Base-by-base conservation (phyloP, 768 basidiomycete genomes). In the Leccinum incarnatum region DNA sequence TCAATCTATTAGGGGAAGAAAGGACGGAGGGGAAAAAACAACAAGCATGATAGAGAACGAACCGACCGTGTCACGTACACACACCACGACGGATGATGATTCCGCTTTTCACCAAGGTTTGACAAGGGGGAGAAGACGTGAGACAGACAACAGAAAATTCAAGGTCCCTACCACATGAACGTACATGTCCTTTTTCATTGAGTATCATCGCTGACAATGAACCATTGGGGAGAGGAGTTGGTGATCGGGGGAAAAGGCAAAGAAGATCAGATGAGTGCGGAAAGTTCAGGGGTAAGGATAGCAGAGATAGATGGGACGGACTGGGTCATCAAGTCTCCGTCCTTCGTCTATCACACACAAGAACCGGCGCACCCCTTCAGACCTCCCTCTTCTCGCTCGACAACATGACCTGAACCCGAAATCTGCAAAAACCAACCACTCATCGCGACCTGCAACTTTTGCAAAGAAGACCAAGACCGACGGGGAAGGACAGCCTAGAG, bases 401-500 rank as follows among this genome's bases (percentile, higher is more conserved):
- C 59, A 51, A 62, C 59, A 65, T 30, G 51, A 65, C 62, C 63
- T 19, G 54, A 63, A 50, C 49, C 66, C 52, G 66, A 71, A 66
- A 69, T 64, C 68, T 69, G 62, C 58, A 68, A 71, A 68, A 70
- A 65, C 69, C 42, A 61, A 34, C 69, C 60, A 67, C 70, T 69
- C 63, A 65, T 66, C 61, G 68, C 67, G 57, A 72, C 65, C 66
- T 66, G 68, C 57, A 60, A 66, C 36, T 55, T 37, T 58, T 56
- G 55, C 63, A 66, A 66, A 71, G 61, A 66, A 69, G 55, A 72
- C 66, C 65, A 54, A 61, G 67, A 73, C 66, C 69, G 62, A 73
- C 67, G 59, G 45, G 56, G 49, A 48, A 62, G 53, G 53, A 60
- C 27, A 60, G 47, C 52, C 68, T 74, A 92, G 65, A 93, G 74